Evolutionary conservation across 768 basidiomycete species (phyloP).

Genomic region (Lactarius akahatsu): DNA sequence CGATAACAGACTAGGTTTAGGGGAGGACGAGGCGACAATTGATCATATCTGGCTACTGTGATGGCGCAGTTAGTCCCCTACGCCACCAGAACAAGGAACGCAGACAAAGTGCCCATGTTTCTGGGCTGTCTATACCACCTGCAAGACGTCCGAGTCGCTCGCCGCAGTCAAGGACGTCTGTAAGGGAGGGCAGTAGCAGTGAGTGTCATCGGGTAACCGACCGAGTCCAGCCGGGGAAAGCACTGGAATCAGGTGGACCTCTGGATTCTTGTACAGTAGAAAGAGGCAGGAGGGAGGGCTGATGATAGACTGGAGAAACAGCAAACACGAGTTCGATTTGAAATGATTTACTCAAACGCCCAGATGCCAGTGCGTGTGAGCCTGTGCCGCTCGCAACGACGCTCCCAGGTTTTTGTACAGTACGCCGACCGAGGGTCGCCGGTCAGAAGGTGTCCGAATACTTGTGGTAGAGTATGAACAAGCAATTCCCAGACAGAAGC

Average conservation of each 20-base stretch:
- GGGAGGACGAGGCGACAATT: fast-evolving
- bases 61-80: neutral
- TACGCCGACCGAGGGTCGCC: no score
- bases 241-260: neutral
- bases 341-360: no score
- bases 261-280: neutral
- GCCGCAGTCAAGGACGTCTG: neutral
- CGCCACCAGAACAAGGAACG: neutral
- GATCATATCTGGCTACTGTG: neutral
- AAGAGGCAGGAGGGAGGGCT: neutral
- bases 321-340: no score
- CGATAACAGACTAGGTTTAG: no score
- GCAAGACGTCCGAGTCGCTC: neutral
- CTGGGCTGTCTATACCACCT: no score
- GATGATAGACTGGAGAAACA: neutral
- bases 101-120: neutral
- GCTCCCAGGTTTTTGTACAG: no score
- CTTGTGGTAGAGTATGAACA: neutral
- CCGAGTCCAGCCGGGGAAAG: no score
- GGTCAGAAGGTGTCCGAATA: no score
- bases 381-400: no score
- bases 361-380: no score
- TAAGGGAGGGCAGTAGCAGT: neutral
- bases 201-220: no score
- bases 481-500: no score